Percentiles rank a stretch among this genome's conserved stretches.
Conservation (phyloP, 768 basidiomycete genomes). For the Sutorius australiensis region DNA sequence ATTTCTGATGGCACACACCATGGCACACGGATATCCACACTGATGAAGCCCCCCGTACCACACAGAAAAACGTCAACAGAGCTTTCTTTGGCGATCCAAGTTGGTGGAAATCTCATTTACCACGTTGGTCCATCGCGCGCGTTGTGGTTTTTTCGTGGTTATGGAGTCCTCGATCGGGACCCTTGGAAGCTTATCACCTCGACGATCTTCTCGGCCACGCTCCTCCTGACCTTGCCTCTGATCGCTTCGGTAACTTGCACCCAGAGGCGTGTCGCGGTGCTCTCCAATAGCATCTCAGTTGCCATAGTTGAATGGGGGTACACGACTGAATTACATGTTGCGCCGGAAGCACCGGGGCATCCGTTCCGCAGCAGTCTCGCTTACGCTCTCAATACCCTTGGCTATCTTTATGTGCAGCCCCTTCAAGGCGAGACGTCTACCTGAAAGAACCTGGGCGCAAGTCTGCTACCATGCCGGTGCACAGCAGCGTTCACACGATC, state of each 20-base stretch:
- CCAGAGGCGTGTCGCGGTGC: background rate
- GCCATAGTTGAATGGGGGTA: background rate
- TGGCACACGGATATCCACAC: background rate
- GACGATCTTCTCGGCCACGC: constrained; percentile 2
- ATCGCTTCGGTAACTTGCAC: constrained; percentile 4
- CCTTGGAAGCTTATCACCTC: constrained; percentile 1
- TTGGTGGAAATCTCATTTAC: constrained; percentile 1
- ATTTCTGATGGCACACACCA: background rate
- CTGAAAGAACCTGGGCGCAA: constrained; percentile 1
- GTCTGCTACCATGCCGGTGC: constrained; percentile 8
- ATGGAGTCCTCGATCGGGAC: constrained; percentile 2
- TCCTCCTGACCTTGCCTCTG: background rate
- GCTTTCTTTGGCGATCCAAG: background rate
- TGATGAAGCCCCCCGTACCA: background rate
- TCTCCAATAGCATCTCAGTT: constrained; percentile 4
- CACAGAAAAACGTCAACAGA: background rate
- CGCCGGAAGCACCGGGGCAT: background rate
- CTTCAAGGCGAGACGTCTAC: background rate
- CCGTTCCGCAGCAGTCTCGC: background rate
- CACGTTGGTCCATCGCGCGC: background rate
- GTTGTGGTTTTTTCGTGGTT: background rate
- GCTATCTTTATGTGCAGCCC: constrained; percentile 1
- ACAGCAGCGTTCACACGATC: background rate
- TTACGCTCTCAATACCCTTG: constrained; percentile 4
- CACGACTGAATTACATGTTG: background rate